These are phyloP conservation scores for Westerdykella sp. DNA, from an alignment of 2,329 filamentous ascomycete species.

Conservation along the genomic window DNA sequence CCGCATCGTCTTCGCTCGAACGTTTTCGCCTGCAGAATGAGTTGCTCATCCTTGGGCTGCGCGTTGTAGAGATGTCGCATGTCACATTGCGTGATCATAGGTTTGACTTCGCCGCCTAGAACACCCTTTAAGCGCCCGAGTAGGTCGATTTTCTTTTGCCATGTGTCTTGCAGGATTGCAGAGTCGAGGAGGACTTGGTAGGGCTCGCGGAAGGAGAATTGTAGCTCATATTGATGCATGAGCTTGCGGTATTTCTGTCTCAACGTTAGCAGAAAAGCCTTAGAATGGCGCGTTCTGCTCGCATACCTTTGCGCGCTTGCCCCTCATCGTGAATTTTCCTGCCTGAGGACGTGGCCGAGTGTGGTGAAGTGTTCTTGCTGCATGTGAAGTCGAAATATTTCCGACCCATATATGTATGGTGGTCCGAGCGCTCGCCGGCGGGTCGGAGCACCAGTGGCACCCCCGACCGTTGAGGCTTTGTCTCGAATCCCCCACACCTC, in stretches of 20 bases:
- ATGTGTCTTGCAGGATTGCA: conserved; percentile 74
- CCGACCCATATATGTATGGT: no score
- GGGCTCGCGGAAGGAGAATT: conserved; percentile 85
- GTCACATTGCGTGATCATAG: conserved; percentile 76
- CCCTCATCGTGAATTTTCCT: conserved; percentile 1
- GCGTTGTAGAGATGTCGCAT: conserved; percentile 71
- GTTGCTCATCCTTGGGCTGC: conserved; percentile 48
- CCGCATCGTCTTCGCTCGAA: conserved; percentile 72
- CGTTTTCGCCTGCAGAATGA: conserved; percentile 68
- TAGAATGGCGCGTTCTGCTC: no score
- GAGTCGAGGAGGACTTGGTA: conserved; percentile 89
- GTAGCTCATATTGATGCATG: conserved; percentile 83
- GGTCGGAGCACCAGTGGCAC: no score
- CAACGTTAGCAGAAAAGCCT: no score
- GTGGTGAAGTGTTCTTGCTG: not conserved
- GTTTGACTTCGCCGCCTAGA: conserved; percentile 80
- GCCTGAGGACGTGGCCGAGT: not conserved
- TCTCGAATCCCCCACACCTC: no score
- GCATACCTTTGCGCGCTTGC: conserved; percentile 33
- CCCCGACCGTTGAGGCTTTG: no score
- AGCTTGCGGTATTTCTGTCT: conserved; percentile 64
- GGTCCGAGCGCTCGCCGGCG: no score
- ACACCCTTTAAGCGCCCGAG: conserved; percentile 68
- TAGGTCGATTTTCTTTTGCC: conserved; percentile 83
- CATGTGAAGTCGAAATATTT: no score